Evolutionary conservation across 148 eudicot genomes (phyloP).

Genomic region (Amaranthus hypochondriacus): DNA sequence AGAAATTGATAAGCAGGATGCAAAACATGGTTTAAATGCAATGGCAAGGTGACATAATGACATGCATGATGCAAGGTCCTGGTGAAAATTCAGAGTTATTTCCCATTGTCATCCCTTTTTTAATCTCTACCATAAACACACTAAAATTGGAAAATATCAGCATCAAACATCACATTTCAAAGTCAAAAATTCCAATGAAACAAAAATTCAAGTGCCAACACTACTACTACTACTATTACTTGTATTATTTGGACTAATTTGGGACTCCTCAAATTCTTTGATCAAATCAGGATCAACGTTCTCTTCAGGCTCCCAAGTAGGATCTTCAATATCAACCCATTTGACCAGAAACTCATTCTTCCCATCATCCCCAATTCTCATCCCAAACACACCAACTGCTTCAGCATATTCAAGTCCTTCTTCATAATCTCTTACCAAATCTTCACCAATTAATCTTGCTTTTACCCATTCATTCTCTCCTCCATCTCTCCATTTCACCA

Average conservation of each 20-base stretch:
- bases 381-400: slow-evolving; percentile 53
- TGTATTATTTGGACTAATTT: neutral
- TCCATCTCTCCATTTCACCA: slow-evolving; percentile 84
- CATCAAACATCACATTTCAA: neutral
- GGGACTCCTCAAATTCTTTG: slow-evolving; percentile 46
- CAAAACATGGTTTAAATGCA: slow-evolving; percentile 8
- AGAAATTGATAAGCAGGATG: slow-evolving; percentile 13
- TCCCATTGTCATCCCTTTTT: neutral
- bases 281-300: slow-evolving; percentile 87
- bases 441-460: slow-evolving; percentile 45
- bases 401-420: slow-evolving; percentile 85
- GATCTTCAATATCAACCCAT: slow-evolving; percentile 82
- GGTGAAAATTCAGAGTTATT: neutral
- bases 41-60: slow-evolving; percentile 4
- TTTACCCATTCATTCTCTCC: slow-evolving; percentile 89
- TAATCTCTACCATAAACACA: slow-evolving; percentile 4
- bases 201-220: slow-evolving; percentile 5
- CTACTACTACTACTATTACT: neutral
- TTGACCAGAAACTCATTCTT: slow-evolving; percentile 63
- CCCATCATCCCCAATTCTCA: slow-evolving; percentile 51
- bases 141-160: neutral
- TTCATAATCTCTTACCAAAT: slow-evolving; percentile 75
- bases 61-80: too few species aligned
- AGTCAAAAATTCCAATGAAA: neutral
- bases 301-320: slow-evolving; percentile 89